Percentiles rank a stretch among this genome's conserved stretches.
Conservation (phyloP, 257 asterid species). For the Mentha longifolia region DNA sequence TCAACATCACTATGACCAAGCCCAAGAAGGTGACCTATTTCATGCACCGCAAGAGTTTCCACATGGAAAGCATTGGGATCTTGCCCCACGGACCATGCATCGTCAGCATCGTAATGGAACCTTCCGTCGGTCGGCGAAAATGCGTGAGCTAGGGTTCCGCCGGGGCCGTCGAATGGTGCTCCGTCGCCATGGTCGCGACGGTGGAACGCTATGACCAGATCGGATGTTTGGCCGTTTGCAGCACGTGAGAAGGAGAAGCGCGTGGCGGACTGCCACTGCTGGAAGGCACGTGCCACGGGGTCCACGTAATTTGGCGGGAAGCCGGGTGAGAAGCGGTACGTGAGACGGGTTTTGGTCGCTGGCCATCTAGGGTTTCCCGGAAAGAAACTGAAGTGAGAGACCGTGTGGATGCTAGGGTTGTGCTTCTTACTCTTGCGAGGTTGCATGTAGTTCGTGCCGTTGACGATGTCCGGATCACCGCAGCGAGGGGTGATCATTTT, state of each 20-base stretch:
- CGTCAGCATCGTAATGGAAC: conserved; percentile 41
- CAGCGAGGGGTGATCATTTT: conserved; percentile 43
- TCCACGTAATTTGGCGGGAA: not conserved
- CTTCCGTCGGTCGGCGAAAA: conserved; percentile 37
- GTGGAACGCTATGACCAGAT: not conserved
- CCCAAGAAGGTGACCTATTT: conserved; percentile 32
- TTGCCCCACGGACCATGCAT: conserved; percentile 28
- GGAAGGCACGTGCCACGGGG: conserved; percentile 36
- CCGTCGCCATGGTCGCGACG: not conserved
- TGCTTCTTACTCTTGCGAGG: not conserved
- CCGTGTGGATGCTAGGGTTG: conserved; percentile 20
- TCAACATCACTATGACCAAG: too few species aligned
- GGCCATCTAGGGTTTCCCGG: conserved; percentile 39
- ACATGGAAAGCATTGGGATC: not conserved
- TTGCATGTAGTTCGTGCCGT: conserved; percentile 40
- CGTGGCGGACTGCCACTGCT: conserved; percentile 30
- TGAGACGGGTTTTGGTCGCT: conserved; percentile 28
- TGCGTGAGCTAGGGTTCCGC: conserved; percentile 45
- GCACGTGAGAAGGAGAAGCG: conserved; percentile 31
- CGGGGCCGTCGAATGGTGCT: conserved; percentile 37
- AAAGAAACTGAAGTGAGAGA: conserved; percentile 36
- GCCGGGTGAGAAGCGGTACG: conserved; percentile 16
- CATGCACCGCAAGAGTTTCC: conserved; percentile 26
- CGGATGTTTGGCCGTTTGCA: not conserved
- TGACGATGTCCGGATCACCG: conserved; percentile 41